A percentile compares a stretch with the other conserved stretches of the same genome.
phyloP scores from a whole-genome alignment of 148 eudicot genomes.

The Dianthus caryophyllus region DNA sequence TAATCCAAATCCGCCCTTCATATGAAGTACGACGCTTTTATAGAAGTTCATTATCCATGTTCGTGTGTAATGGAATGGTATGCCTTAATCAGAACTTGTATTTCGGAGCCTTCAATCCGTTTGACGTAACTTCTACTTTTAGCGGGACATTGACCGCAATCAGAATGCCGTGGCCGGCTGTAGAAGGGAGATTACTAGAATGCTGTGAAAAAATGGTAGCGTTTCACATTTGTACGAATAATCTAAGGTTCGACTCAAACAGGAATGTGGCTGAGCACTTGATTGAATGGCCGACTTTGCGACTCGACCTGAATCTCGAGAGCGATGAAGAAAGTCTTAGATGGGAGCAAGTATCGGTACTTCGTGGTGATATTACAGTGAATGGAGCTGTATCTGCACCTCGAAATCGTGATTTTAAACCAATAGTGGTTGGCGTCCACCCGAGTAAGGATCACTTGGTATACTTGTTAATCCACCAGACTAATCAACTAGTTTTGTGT shows the following conservation, averaged over 20 bases:
- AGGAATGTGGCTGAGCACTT: no score
- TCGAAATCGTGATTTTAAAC: accelerated
- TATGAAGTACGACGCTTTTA: not conserved
- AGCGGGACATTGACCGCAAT: not conserved
- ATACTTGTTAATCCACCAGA: not conserved
- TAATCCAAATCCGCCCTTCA: not conserved
- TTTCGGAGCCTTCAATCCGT: not conserved
- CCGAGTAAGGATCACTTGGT: not conserved
- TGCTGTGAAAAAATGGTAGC: no score
- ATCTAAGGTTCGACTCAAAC: no score
- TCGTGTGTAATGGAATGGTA: not conserved
- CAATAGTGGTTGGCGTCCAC: not conserved
- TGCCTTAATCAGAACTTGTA: not conserved
- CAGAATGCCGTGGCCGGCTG: not conserved
- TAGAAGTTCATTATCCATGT: not conserved
- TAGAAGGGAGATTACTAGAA: no score
- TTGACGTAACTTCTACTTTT: not conserved
- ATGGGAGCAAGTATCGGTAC: no score
- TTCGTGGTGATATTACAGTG: no score
- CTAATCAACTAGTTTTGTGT: not conserved
- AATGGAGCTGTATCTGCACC: not conserved
- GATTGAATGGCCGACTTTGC: no score
- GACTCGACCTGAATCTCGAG: no score
- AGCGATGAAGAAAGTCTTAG: no score
- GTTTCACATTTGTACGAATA: no score